Evolutionary conservation across 148 eudicot genomes (phyloP), one percentile per base, ranked within the genome.

Genomic region (Pouteria glomerata): DNA sequence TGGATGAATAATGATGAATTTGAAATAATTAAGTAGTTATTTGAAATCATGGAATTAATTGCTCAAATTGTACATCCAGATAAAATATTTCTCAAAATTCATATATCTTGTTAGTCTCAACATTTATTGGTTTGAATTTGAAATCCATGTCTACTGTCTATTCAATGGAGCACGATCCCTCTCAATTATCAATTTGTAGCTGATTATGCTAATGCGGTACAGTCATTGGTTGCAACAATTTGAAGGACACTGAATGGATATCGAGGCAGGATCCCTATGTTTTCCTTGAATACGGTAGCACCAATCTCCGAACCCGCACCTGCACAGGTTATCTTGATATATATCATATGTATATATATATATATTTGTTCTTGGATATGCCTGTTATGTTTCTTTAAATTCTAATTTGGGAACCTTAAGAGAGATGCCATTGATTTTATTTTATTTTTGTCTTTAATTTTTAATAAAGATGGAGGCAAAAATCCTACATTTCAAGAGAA

Each of bases 261-360:
- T 91, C 97, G 55, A 85, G 92, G 74, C 92, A 91, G 78, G 95
- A 91, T 83, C 95, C 97, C n/a, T 89, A 87, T 59, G 90, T 89
- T 78, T 82, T 82, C 71, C 80, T 93, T 48, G 95, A 93, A 77
- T 93, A 93, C 45, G 97, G 77, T 26, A 80, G 71, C 73, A 83
- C 82, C 76, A 90, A 85, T 66, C 84, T 66, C 59, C 92, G 97
- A 27, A 90, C 97, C 48, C 85, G 94, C 8, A 93, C 98, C 18
- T 87, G 89, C 77, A 93, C 92, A 39, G 97, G 97, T 93, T 21
- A 6, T 16, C 19, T 84, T 5, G 29, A 4, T 66, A 15, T 19
- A n/a, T n/a, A n/a, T n/a, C n/a, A n/a, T n/a, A n/a, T n/a, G n/a
- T n/a, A n/a, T n/a, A 10, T 65, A 21, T 65, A 55, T 55, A 64